A percentile compares a stretch with the other conserved stretches of the same genome.
Evolutionary conservation across 2,329 filamentous ascomycete species (phyloP).

Genomic region (Dactylellina haptotyla): DNA sequence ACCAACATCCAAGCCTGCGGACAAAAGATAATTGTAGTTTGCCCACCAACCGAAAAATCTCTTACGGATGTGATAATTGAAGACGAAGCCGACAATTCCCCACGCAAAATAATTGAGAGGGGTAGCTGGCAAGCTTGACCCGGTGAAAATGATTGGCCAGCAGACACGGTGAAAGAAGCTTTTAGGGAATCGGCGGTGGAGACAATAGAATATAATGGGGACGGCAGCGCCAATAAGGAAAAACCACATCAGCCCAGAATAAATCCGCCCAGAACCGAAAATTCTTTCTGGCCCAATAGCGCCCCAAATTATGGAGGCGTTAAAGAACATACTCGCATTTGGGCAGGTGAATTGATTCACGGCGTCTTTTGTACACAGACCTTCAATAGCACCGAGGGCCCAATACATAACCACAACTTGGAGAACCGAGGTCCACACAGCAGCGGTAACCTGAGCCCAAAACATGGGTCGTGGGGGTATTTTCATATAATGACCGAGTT

Average conservation of each 20-base stretch:
- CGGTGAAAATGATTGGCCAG: slow-evolving; percentile 75
- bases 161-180: slow-evolving; percentile 73
- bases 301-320: slow-evolving; percentile 77
- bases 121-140: slow-evolving; percentile 72
- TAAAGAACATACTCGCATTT: slow-evolving; percentile 72
- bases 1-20: slow-evolving; percentile 75
- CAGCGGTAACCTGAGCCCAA: slow-evolving; percentile 72
- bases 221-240: slow-evolving; percentile 74
- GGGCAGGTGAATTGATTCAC: slow-evolving; percentile 71
- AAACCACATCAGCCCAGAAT: slow-evolving; percentile 74
- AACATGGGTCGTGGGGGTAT: slow-evolving; percentile 75
- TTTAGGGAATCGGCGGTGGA: slow-evolving; percentile 71
- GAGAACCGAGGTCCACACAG: slow-evolving; percentile 73
- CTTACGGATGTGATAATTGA: slow-evolving; percentile 75
- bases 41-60: slow-evolving; percentile 78
- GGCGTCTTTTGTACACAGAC: slow-evolving; percentile 71
- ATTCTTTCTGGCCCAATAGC: slow-evolving; percentile 76
- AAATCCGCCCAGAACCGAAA: slow-evolving; percentile 72
- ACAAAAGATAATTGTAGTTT: slow-evolving; percentile 80
- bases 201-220: slow-evolving; percentile 71
- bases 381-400: slow-evolving; percentile 70
- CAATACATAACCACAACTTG: slow-evolving; percentile 74
- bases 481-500: slow-evolving; percentile 68
- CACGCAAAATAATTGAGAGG: slow-evolving; percentile 77
- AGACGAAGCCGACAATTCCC: slow-evolving; percentile 73